These are phyloP conservation scores for Globisporangium acanthophoron DNA, from an alignment of 352 stramenopile genomes.

Conservation along the genomic window DNA sequence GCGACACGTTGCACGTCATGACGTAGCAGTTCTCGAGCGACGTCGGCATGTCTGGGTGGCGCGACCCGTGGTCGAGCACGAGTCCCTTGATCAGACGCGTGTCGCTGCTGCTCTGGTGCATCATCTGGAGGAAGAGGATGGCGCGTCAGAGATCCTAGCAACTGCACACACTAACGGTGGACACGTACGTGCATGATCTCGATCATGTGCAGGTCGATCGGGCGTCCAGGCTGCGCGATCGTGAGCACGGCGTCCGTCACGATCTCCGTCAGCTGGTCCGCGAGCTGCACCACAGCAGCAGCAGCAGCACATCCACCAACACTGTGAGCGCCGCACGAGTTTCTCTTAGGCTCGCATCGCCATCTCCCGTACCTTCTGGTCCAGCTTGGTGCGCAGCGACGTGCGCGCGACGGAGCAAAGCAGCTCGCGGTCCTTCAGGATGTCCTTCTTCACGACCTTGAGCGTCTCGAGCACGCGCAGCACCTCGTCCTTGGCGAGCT, in stretches of 20 bases:
- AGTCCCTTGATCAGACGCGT: conserved; percentile 92
- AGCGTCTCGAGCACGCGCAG: conserved; percentile 94
- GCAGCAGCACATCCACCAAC: neutral
- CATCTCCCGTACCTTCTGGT: conserved; percentile 67
- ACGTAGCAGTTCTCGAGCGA: conserved; percentile 96
- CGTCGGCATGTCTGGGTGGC: conserved; percentile 99
- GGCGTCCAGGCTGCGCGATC: conserved; percentile 81
- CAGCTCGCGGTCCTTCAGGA: conserved; percentile 93
- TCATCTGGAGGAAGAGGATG: conserved; percentile 71
- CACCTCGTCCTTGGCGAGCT: conserved; percentile 94
- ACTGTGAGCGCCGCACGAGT: neutral
- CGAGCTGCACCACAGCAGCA: conserved; percentile 32
- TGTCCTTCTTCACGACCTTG: conserved; percentile 75
- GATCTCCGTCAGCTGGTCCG: conserved; percentile 93
- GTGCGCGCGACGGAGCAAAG: conserved; percentile 93
- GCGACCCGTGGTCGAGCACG: conserved; percentile 98
- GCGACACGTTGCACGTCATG: conserved; percentile 99
- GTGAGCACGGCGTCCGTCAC: conserved; percentile 96
- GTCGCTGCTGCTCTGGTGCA: conserved; percentile 94
- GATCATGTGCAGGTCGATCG: conserved; percentile 98
- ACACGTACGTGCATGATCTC: conserved; percentile 96
- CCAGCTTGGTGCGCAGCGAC: conserved; percentile 97
- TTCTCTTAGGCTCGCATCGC: neutral
- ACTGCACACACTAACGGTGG: neutral
- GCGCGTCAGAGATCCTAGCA: neutral